phyloP scores from a whole-genome alignment of 148 eudicot genomes.

The Chenopodium berlandieri region DNA sequence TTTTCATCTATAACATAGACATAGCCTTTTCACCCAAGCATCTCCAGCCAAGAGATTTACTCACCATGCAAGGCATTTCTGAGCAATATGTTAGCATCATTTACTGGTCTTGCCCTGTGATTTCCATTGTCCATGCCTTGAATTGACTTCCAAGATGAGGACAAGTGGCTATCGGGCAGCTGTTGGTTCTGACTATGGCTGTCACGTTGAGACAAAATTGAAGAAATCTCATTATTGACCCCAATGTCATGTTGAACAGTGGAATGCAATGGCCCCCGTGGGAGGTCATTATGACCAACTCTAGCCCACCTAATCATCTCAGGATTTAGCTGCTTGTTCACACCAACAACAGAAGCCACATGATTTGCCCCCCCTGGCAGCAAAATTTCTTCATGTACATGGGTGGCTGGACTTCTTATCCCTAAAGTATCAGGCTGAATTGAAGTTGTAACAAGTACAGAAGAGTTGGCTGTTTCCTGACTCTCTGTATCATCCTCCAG shows the following conservation, averaged over 20 bases:
- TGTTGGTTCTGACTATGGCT: constrained; percentile 39
- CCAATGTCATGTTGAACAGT: constrained; percentile 38
- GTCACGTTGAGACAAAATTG: constrained; percentile 38
- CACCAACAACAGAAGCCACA: constrained; percentile 31
- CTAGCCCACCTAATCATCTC: constrained; percentile 52
- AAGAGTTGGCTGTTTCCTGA: constrained; percentile 37
- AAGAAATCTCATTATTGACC: constrained; percentile 42
- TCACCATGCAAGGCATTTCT: constrained; percentile 43
- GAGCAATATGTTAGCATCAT: constrained; percentile 39
- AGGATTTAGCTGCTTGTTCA: constrained; percentile 46
- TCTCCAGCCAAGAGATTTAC: background rate
- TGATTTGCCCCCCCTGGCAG: constrained; percentile 38
- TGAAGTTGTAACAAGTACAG: constrained; percentile 33
- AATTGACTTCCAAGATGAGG: constrained; percentile 51
- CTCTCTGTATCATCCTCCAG: constrained; percentile 38
- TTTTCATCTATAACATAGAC: background rate
- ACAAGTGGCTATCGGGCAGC: constrained; percentile 37
- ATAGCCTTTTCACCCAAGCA: background rate
- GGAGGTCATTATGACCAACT: constrained; percentile 38
- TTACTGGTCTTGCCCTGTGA: constrained; percentile 33
- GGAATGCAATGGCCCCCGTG: constrained; percentile 36
- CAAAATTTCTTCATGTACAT: constrained; percentile 35
- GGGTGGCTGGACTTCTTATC: constrained; percentile 35
- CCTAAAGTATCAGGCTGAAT: constrained; percentile 35
- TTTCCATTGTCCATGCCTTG: constrained; percentile 42